Conservation (phyloP, 2,329 filamentous ascomycete genomes). For the Allantophomopsis cytisporea region DNA sequence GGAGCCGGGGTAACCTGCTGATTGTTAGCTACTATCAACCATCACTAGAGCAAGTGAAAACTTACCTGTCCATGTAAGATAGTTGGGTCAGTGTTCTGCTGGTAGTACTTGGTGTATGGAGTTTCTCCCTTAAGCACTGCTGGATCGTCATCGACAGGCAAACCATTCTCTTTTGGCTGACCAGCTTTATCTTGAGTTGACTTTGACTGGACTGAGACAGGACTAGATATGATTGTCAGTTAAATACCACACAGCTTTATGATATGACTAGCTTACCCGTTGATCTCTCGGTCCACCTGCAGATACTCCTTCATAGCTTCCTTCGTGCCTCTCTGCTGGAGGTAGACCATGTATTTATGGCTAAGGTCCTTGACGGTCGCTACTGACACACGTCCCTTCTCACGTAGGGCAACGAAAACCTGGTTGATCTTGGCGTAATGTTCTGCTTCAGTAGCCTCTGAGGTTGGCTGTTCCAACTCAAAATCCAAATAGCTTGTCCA, state of each 20-base stretch:
- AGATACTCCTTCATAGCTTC: conserved; percentile 80
- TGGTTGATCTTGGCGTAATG: conserved; percentile 66
- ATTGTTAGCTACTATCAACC: neutral
- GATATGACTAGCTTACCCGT: conserved; percentile 45
- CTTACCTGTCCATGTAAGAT: neutral
- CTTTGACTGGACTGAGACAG: conserved; percentile 26
- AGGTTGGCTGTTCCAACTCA: conserved; percentile 72
- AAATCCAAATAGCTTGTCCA: conserved; percentile 85
- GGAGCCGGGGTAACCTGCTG: too few relatives aligned
- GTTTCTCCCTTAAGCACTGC: conserved; percentile 27
- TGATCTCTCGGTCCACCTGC: conserved; percentile 70
- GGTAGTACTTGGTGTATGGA: conserved; percentile 27
- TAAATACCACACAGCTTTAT: neutral
- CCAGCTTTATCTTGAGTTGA: conserved; percentile 19
- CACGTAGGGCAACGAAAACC: conserved; percentile 62
- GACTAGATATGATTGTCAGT: conserved; percentile 13
- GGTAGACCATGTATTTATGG: conserved; percentile 67
- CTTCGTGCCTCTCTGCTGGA: conserved; percentile 71
- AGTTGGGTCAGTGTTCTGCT: conserved; percentile 14
- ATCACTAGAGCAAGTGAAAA: neutral
- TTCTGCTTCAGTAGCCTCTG: conserved; percentile 44
- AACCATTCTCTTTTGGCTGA: conserved; percentile 27
- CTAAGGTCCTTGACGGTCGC: conserved; percentile 62
- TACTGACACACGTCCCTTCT: conserved; percentile 56
- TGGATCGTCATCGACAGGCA: conserved; percentile 26